A percentile compares a stretch with the other conserved stretches of the same genome.
Evolutionary conservation across 495 filamentous ascomycete genomes (phyloP).

Genomic region (Penicillium verhagenii): DNA sequence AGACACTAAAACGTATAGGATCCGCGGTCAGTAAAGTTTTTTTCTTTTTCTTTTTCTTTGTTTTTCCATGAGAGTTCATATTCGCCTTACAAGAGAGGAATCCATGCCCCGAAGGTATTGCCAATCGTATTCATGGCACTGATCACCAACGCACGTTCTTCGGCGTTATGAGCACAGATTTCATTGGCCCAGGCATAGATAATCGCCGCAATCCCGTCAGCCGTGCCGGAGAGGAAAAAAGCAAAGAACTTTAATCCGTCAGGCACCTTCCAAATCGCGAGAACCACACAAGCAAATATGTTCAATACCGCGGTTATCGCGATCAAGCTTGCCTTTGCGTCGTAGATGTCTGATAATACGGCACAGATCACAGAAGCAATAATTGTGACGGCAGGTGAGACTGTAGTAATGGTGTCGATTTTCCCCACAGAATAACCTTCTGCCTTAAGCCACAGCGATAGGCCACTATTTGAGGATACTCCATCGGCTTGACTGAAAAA

Average conservation of each 20-base stretch:
- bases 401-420: slow-evolving; percentile 44
- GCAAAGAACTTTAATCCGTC: slow-evolving; percentile 48
- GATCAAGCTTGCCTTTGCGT: slow-evolving; percentile 38
- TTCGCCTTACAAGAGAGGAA: slow-evolving; percentile 25
- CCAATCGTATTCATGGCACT: slow-evolving; percentile 52
- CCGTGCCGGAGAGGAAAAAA: slow-evolving; percentile 34
- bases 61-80: not conserved
- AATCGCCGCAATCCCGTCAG: slow-evolving; percentile 25
- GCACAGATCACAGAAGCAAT: slow-evolving; percentile 39
- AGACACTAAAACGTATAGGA: slow-evolving; percentile 14
- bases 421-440: slow-evolving; percentile 40
- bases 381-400: slow-evolving; percentile 38
- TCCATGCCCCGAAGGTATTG: slow-evolving; percentile 43
- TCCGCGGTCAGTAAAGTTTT: slow-evolving; percentile 1
- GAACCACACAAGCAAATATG: slow-evolving; percentile 34
- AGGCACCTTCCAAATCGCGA: slow-evolving; percentile 50
- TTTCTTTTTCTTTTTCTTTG: no score
- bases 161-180: slow-evolving; percentile 52
- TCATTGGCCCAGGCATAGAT: slow-evolving; percentile 52
- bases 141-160: slow-evolving; percentile 57
- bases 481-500: slow-evolving; percentile 34
- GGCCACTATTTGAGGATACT: slow-evolving; percentile 25
- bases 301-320: slow-evolving; percentile 38
- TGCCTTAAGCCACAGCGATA: slow-evolving; percentile 41
- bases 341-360: slow-evolving; percentile 44